Percentiles rank a stretch among this genome's conserved stretches.
These are phyloP conservation scores for Salix udensis DNA, from an alignment of 345 rosid genomes.

Conservation along the genomic window DNA sequence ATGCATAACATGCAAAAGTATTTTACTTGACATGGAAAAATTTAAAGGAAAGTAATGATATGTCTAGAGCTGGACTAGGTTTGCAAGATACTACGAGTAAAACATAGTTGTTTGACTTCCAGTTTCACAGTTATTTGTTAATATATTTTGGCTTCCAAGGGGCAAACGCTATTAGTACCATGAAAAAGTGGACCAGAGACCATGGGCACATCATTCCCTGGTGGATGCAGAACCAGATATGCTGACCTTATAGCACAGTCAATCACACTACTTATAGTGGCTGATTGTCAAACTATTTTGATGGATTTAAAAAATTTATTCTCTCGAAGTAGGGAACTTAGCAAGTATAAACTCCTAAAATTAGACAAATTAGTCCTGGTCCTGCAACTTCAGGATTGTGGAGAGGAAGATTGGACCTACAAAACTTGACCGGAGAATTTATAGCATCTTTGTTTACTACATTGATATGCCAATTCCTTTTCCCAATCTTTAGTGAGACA, in stretches of 20 bases:
- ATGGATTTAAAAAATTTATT: background rate
- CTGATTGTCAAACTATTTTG: background rate
- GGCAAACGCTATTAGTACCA: background rate
- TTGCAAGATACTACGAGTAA: background rate
- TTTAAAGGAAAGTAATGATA: background rate
- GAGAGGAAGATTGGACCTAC: no score
- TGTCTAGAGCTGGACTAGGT: background rate
- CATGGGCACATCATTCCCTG: background rate
- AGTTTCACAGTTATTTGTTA: background rate
- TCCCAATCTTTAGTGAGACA: no score
- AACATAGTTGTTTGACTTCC: background rate
- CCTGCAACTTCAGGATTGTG: no score
- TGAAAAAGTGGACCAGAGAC: background rate
- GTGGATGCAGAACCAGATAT: background rate
- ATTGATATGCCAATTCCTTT: no score
- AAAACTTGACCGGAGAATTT: no score
- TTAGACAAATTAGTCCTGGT: no score
- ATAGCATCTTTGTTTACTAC: no score
- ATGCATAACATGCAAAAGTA: background rate
- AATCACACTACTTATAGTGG: background rate
- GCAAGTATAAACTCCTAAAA: no score
- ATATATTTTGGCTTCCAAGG: background rate
- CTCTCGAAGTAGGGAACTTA: no score
- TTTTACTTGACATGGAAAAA: background rate
- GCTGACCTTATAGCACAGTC: background rate